Evolutionary conservation across 768 basidiomycete genomes (phyloP), one percentile per base, ranked within the genome.

Genomic region (Leucosporidium creatinivorum): DNA sequence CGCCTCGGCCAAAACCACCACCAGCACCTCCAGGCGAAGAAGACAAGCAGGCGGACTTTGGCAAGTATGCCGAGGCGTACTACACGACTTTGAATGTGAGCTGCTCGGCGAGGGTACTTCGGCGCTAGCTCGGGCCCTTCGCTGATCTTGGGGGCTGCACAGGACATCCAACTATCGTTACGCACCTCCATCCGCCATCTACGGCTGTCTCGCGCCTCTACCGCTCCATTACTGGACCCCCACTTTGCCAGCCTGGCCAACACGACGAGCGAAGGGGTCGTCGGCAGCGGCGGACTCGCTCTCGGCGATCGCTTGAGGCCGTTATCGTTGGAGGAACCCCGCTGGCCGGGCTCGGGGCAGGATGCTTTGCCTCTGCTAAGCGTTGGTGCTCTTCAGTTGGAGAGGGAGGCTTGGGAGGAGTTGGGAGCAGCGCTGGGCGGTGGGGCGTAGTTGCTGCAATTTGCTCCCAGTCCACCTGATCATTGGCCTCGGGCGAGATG

Each of bases 141-240:
- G 23, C 44, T 47, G 48, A 25, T 39, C n/a, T 33, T 25, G 15
- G 25, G 18, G 44, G 10, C 30, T 8, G 19, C 21, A 12, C 64
- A 71, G 70, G 70, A 71, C 58, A 57, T 68, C 33, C 70, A 71
- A 58, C 63, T 71, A 31, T 61, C 57, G 5, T 61, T 71, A 4
- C 63, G 70, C 25, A 71, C 70, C 47, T 71, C 70, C 0, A 71
- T 71, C 61, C 66, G 70, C 18, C 70, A 71, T 61, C 58, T 68
- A 5, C 63, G 70, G n/a, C 51, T 66, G 18, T 51, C 61, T 10
- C 56, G 67, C 13, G 58, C 61, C 21, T 68, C 67, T 3, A 48
- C 70, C 0, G 66, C 66, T 7, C 67, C 70, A 1, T 21, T 71
- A 2, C 25, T 67, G 52, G 70, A 71, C 39, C 70, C 70, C 9